These are phyloP conservation scores for Fomitopsis serialis DNA, from an alignment of 768 basidiomycete genomes.

Conservation along the genomic window DNA sequence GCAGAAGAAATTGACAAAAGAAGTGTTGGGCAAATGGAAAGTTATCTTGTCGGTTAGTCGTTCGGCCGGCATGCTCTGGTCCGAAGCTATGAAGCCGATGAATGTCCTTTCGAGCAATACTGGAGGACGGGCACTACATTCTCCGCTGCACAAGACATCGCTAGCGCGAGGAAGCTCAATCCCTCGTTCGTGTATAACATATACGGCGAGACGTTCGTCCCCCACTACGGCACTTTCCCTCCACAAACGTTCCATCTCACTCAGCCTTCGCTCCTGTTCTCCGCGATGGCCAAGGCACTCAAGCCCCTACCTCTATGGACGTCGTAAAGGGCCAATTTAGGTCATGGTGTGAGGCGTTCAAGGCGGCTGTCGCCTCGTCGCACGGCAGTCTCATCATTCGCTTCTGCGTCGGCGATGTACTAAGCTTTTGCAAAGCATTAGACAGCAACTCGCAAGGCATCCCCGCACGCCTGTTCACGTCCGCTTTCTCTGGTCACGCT, in stretches of 20 bases:
- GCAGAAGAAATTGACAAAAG: conserved; percentile 19
- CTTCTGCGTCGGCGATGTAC: conserved; percentile 5
- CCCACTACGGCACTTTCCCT: conserved; percentile 43
- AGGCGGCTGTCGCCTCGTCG: conserved; percentile 7
- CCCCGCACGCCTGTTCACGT: conserved; percentile 3
- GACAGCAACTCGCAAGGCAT: conserved; percentile 24
- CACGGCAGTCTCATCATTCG: conserved; percentile 24
- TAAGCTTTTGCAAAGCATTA: conserved; percentile 30
- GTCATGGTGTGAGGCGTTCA: conserved; percentile 28
- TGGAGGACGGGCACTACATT: conserved; percentile 40
- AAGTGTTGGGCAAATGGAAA: neutral
- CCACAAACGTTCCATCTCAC: conserved; percentile 37
- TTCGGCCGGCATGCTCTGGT: conserved; percentile 28
- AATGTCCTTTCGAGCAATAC: conserved; percentile 25
- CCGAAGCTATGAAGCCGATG: conserved; percentile 7
- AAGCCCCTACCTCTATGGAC: conserved; percentile 12
- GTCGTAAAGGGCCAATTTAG: conserved; percentile 31
- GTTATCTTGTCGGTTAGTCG: conserved; percentile 12
- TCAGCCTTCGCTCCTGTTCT: conserved; percentile 12
- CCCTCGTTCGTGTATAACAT: conserved; percentile 41
- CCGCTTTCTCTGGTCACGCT: conserved; percentile 26
- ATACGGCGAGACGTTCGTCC: conserved; percentile 31
- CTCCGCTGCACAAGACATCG: conserved; percentile 8
- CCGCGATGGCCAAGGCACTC: conserved; percentile 7
- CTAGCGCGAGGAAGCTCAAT: conserved; percentile 30